Evolutionary conservation across 2,329 filamentous ascomycete genomes (phyloP), one percentile per base, ranked within the genome.

Genomic region (Penicillium sclerotiorum): DNA sequence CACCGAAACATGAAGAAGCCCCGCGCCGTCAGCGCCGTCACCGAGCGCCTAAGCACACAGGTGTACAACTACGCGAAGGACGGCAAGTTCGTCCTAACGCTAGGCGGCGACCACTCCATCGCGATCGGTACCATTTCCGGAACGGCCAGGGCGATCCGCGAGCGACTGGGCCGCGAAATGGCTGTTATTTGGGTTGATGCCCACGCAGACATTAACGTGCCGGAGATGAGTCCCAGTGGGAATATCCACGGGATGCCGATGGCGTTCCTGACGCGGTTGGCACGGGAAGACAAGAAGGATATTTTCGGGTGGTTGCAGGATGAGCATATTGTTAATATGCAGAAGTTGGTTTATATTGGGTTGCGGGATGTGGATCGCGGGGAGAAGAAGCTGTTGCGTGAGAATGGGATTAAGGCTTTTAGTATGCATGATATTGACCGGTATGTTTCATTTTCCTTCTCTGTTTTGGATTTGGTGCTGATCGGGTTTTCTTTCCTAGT

Each of bases 191-290:
- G 94, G 94, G 94, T 99, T 25, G 94, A 99, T 73, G 94, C 94
- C 21, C 94, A 99, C 73, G 88, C 93, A 47, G 94, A 99, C 73
- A 96, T 99, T 79, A 99, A 99, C 77, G 91, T 89, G 1, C 94
- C 93, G 45, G 92, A 97, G 81, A 87, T 84, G 40, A 93, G 88
- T 58, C 88, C 82, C 35, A 94, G 88, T 60, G 94, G 94, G 27
- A 97, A 97, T 74, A 88, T 99, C 56, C 94, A 99, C 75, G 94
- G 94, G 62, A 99, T 99, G 94, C 94, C 94, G 2, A 89, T 97
- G 30, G 85, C 90, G 3, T 99, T 97, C 74, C 73, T 96, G 59
- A 92, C 91, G 0, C 90, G 94, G 1, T 77, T 99, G 49, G 89
- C 92, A 38, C 84, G 77, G 59, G 89, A 91, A 63, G 82, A 89